These are phyloP conservation scores for Kitagawia praeruptora DNA, from an alignment of 129 eudicot species.

Conservation along the genomic window DNA sequence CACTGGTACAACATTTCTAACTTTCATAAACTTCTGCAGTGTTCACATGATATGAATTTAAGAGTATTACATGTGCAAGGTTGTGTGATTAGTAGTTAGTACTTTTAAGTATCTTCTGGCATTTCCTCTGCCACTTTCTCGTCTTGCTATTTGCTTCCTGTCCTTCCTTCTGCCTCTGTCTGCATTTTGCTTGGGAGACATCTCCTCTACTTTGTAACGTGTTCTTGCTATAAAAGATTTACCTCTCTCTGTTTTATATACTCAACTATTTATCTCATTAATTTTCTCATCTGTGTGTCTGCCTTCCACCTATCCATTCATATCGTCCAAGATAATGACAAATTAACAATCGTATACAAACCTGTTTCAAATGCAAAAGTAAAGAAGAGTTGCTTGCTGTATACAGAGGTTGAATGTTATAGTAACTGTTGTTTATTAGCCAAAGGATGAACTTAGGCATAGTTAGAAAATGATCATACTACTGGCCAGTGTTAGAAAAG, in stretches of 20 bases:
- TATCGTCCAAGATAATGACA: not conserved
- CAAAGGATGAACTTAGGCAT: not conserved
- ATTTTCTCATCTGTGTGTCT: not conserved
- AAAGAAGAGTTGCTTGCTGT: not conserved
- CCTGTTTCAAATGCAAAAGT: not conserved
- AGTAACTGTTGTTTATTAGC: not conserved
- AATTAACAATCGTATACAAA: not conserved
- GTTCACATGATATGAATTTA: not conserved
- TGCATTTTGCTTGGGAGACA: not conserved
- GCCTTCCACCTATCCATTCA: not conserved
- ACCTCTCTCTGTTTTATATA: not conserved
- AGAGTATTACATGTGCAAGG: not conserved
- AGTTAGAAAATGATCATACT: not conserved
- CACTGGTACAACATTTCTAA: conserved; percentile 46
- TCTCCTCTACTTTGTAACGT: not conserved
- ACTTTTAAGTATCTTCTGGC: not conserved
- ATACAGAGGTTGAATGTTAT: not conserved
- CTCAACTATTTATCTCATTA: not conserved
- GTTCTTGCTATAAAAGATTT: no score
- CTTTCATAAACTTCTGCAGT: not conserved
- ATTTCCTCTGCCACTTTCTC: not conserved
- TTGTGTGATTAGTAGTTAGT: not conserved
- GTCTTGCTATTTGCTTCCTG: not conserved
- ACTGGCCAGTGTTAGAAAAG: not conserved
- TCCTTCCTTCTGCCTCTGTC: not conserved